These are phyloP conservation scores for Chalaropsis thielavioides DNA, from an alignment of 2,329 filamentous ascomycete genomes.

Conservation along the genomic window DNA sequence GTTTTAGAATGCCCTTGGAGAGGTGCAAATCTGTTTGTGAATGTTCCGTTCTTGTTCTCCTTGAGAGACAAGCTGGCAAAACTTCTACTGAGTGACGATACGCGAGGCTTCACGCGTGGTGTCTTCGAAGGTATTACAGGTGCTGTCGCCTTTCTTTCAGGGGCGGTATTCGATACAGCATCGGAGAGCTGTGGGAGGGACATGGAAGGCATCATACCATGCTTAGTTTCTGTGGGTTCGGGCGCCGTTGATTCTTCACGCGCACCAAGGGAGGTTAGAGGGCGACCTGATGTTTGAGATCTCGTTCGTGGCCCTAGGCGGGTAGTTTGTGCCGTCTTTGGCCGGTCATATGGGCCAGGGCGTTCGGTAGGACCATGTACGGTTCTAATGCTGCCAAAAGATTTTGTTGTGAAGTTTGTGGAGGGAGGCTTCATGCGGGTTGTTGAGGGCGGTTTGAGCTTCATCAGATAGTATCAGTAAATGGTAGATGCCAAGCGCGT, in stretches of 20 bases:
- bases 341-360: constrained; percentile 33
- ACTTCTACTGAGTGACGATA: constrained; percentile 5
- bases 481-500: neutral
- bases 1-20: neutral
- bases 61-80: constrained; percentile 12
- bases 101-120: constrained; percentile 1
- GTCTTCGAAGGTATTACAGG: neutral
- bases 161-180: neutral
- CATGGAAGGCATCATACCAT: constrained; percentile 8
- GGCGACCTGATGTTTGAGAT: constrained; percentile 10
- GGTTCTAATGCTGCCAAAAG: constrained; percentile 37
- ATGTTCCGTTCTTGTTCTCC: constrained; percentile 3
- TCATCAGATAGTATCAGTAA: constrained; percentile 2
- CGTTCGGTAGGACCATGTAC: constrained; percentile 34
- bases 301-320: constrained; percentile 12
- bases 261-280: constrained; percentile 8
- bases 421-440: constrained; percentile 12
- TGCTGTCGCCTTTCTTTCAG: neutral
- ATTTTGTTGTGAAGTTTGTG: constrained; percentile 26
- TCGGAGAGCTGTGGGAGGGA: neutral
- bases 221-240: neutral
- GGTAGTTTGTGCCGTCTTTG: constrained; percentile 37
- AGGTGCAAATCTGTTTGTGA: neutral
- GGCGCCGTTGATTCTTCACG: neutral
- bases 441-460: constrained; percentile 15